Evolutionary conservation across 371 early-diverging fungal species (phyloP), one percentile per base, ranked within the genome.

Genomic region (Zopfochytrium polystomum): DNA sequence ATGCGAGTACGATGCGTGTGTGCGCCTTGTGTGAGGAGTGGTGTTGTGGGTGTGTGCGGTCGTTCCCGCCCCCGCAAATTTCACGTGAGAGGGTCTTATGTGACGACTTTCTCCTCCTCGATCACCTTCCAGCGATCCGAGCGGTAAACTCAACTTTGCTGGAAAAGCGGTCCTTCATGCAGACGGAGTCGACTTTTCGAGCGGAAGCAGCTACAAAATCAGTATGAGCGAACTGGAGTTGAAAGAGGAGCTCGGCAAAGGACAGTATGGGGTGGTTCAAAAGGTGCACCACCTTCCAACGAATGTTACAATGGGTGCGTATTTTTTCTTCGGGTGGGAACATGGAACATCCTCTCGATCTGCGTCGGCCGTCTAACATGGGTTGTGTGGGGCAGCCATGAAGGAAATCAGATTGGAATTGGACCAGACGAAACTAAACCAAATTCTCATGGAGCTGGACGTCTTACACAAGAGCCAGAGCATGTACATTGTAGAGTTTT

Each of bases 401-500:
- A 80, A 90, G 87, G 92, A 95, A 83, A 93, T 90, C 63, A 86
- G 92, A 6, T 74, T 96, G 51, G 93, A 95, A 72, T 76, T 96
- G 61, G 91, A 91, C 67, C 84, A 90, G 73, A 83, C 83, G 33
- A 90, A 90, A 60, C 72, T 95, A 53, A 88, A 88, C 68, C 90
- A 90, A 71, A 93, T 95, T 60, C 69, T 92, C 55, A 95, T 92
- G 93, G 95, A 95, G 69, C 77, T 92, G 57, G 87, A 90, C 60
- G 87, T 94, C 33, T 80, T 96, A 35, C 92, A 93, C 77, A 87
- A 89, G 67, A 87, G 90, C 53, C 80, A 85, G 47, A 87, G 87
- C 55, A 87, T 89, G 25, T 90, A 86, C 66, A 96, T 96, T 75
- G 91, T 96, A 31, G 94, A 93, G 51, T 96, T 95, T 67, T 96